phyloP scores from a whole-genome alignment of 2,329 filamentous ascomycete species.

The Fusarium continuum region DNA sequence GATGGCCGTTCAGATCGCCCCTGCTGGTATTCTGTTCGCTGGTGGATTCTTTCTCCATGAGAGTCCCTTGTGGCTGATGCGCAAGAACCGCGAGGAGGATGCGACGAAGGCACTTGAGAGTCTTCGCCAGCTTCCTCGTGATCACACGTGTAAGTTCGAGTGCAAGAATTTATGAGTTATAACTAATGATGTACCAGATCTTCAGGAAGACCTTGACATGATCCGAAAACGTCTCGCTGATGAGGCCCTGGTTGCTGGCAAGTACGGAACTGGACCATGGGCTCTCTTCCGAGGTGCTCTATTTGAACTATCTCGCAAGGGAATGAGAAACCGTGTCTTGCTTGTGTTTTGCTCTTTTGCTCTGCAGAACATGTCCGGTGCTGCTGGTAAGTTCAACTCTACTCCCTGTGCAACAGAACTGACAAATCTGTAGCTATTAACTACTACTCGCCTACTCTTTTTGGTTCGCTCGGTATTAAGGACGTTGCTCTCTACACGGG shows the following conservation, averaged over 20 bases:
- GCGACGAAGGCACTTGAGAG: slow-evolving; percentile 47
- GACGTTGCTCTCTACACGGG: slow-evolving; percentile 58
- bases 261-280: slow-evolving; percentile 47
- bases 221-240: slow-evolving; percentile 51
- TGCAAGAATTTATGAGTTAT: fast-evolving
- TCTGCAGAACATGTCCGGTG: slow-evolving; percentile 54
- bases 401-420: neutral
- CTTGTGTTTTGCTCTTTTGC: slow-evolving; percentile 52
- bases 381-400: slow-evolving; percentile 43
- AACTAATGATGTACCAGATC: slow-evolving; percentile 41
- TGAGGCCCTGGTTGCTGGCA: slow-evolving; percentile 46
- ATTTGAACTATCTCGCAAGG: slow-evolving; percentile 49
- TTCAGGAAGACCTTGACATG: slow-evolving; percentile 60
- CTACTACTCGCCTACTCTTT: slow-evolving; percentile 55
- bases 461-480: slow-evolving; percentile 56
- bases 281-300: slow-evolving; percentile 50
- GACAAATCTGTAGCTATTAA: slow-evolving; percentile 49
- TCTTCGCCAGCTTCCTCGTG: slow-evolving; percentile 55
- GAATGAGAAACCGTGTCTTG: slow-evolving; percentile 53
- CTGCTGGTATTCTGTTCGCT: slow-evolving; percentile 54
- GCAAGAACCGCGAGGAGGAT: slow-evolving; percentile 47
- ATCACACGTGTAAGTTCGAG: slow-evolving; percentile 45
- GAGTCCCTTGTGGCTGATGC: slow-evolving; percentile 53
- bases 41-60: slow-evolving; percentile 58
- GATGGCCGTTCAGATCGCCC: slow-evolving; percentile 58